phyloP scores from a whole-genome alignment of 2,329 filamentous ascomycete genomes.

The Ophiostoma sp. region DNA sequence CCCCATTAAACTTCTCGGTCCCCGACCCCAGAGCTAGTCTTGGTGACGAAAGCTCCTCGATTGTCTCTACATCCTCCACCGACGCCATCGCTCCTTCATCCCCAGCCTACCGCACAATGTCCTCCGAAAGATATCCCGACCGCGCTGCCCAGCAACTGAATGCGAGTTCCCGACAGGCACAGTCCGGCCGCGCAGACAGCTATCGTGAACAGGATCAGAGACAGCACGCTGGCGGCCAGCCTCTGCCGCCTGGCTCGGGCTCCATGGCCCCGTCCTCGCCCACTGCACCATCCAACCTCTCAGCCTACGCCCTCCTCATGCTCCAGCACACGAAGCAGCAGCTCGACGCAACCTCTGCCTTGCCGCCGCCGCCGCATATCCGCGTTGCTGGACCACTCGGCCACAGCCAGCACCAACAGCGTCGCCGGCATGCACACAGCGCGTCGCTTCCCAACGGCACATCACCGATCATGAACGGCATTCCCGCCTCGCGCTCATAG shows the following conservation, averaged over 20 bases:
- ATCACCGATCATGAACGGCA: conserved; percentile 30
- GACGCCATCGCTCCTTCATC: neutral
- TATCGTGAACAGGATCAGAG: conserved; percentile 11
- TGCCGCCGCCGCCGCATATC: conserved; percentile 32
- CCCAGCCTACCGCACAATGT: neutral
- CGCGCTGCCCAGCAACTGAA: neutral
- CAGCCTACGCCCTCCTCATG: conserved; percentile 54
- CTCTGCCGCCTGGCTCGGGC: conserved; percentile 8
- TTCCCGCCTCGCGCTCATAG: conserved; percentile 17
- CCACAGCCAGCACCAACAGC: conserved; percentile 12
- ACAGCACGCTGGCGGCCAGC: conserved; percentile 7
- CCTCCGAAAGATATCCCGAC: neutral
- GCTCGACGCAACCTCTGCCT: conserved; percentile 53
- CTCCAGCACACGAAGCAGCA: conserved; percentile 60
- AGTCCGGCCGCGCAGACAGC: neutral
- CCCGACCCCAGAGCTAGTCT: neutral
- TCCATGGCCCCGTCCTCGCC: conserved; percentile 5
- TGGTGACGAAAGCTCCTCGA: conserved; percentile 3
- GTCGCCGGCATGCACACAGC: conserved; percentile 14
- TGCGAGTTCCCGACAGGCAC: neutral
- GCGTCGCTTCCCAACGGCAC: conserved; percentile 10
- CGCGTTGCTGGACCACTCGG: conserved; percentile 21
- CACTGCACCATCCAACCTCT: conserved; percentile 30
- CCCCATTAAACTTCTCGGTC: neutral
- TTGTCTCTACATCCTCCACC: neutral